Conservation (phyloP, 805 yeast genomes). For the Teunomyces aglyptinius region DNA sequence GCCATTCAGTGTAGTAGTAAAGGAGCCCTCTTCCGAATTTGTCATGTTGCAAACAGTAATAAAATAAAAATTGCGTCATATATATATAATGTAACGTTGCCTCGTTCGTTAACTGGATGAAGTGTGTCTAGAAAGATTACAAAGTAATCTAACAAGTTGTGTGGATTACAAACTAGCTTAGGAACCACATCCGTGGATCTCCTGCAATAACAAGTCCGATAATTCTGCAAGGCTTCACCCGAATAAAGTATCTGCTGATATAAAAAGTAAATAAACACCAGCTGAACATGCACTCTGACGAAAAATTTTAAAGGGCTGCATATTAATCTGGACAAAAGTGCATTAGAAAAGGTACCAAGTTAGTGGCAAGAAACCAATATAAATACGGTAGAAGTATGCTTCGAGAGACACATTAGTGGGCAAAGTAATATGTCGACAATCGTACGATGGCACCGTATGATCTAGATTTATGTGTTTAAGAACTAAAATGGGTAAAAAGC, state of each 20-base stretch:
- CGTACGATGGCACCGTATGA: not conserved
- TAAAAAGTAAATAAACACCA: not conserved
- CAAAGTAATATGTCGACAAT: too few species aligned
- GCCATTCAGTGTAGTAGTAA: not conserved
- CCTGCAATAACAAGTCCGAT: not conserved
- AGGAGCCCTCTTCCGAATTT: not conserved
- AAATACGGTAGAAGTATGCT: not conserved
- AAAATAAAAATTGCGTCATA: not conserved
- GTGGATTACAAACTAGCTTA: not conserved
- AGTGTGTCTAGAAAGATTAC: not conserved
- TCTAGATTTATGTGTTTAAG: not conserved
- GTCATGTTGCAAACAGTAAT: not conserved
- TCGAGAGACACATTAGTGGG: too few species aligned
- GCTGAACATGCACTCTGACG: not conserved
- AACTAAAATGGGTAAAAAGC: not conserved
- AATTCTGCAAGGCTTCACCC: not conserved
- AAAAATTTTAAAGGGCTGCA: not conserved
- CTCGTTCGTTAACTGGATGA: too few species aligned
- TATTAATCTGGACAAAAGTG: not conserved
- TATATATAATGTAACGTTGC: not conserved
- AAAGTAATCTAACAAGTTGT: not conserved
- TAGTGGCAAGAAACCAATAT: not conserved
- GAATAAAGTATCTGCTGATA: not conserved
- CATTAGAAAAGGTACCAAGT: not conserved
- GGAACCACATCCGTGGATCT: not conserved